Base-by-base conservation (phyloP, 345 rosid species). In the Turnera subulata region DNA sequence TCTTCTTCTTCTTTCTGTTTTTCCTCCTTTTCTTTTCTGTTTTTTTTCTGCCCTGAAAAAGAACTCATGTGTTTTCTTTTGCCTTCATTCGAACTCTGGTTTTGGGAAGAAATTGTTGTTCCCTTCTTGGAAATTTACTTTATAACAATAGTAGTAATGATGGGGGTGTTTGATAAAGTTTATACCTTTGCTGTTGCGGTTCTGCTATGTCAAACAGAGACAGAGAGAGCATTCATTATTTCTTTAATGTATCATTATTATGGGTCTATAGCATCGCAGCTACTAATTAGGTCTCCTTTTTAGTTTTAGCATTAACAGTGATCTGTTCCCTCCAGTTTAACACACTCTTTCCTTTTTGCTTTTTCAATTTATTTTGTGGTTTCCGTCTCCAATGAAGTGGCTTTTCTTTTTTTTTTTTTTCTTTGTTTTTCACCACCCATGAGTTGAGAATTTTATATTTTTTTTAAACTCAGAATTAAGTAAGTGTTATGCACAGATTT, bases 191-290 rank as follows among this genome's bases (percentile, higher is more conserved):
- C 35, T 56, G 51, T 53, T 46, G 17, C 20, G 20, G 53, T 52
- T 10, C 40, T 45, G 4, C 61, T 39, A 39, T 40, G 47, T 61
- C 24, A n/a, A n/a, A n/a, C n/a, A n/a, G n/a, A n/a, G 66, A 67
- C 60, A 53, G 56, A 56, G 63, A 23, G 49, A 56, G 72, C 80
- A 82, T 63, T 68, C 58, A 67, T 69, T 66, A 65, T 58, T 66
- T 72, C 66, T 57, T 72, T 15, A 47, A 9, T 53, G 32, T 61
- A 50, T 73, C 67, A 76, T 80, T 54, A 72, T 81, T 52, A 72
- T 71, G 71, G 56, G 74, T 65, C 73, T 76, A 70, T 15, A 40
- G 35, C 5, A 10, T 46, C 17, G 18, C 67, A 56, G 76, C 75
- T 79, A 61, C 45, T 50, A 59, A 45, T 69, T 72, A 47, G 63